Base-by-base conservation (phyloP, 1,284 basidiomycete species). In the Ustilago tritici region DNA sequence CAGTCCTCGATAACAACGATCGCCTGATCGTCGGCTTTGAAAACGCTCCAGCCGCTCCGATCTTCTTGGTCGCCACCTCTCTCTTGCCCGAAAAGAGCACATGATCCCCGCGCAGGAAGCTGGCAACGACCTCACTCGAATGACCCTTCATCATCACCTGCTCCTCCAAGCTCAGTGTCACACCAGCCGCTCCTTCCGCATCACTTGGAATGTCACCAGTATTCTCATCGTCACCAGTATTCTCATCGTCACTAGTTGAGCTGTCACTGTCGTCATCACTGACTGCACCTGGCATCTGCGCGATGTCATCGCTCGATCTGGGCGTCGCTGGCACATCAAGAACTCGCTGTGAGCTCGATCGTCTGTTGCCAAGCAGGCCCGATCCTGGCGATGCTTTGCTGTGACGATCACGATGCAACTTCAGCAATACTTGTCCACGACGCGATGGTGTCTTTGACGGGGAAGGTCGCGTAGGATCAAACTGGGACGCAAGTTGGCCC, bases 221-320 rank as follows among this genome's bases (percentile, higher is more conserved):
- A 34, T 69, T 61, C n/a, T 69, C 72, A 5, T 70, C 68, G 12
- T 34, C 57, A 49, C 57, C 50, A 28, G 43, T 59, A n/a, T n/a
- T 61, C n/a, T 69, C 72, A 5, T 70, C 68, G 12, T 34, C 57
- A 49, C 57, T 59, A 28, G 43, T 59, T n/a, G 43, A 47, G 10
- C 11, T 49, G 2, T 47, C 71, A 53, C 62, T 65, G 23, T 69
- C 65, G 28, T 63, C 61, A 9, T 68, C 65, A 17, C 23, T 49
- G 36, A 65, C 41, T 15, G 19, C 60, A 31, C 59, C 65, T 6
- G 65, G 36, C 36, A 63, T 34, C 28, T 32, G 23, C 11, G 65
- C 46, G 10, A 72, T 46, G 15, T 69, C 74, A 43, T 76, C 74
- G 49, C 69, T 69, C 43, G 74, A 76, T 53, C 74, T 65, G 3